Base-by-base conservation (phyloP, 371 early-diverging fungal genomes). In the Vavraia culicis region DNA sequence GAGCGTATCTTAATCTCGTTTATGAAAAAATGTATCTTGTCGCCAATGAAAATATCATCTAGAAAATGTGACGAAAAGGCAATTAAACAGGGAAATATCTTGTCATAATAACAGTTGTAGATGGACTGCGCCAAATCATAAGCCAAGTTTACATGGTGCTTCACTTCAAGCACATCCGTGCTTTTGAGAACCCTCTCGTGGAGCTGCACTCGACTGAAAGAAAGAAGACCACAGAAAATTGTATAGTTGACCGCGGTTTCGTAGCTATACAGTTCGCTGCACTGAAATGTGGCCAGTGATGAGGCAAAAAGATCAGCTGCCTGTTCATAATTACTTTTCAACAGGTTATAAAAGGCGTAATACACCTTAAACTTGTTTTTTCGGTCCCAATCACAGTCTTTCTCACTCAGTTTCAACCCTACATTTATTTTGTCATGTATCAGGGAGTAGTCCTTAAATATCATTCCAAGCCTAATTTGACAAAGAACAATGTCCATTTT, bases 301-400 rank as follows among this genome's bases (percentile, higher is more conserved):
- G 89, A 93, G 55, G 87, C 72, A 46, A 94, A 82, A 44, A 83
- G 73, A 39, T 75, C 65, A 8, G 84, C 78, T 0, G 89, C 86
- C 8, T 78, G 79, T 63, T 85, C 81, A 69, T 93, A 95, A 67
- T 93, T 80, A 43, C 91, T 80, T 55, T 80, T 78, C 14, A 85
- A 80, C 74, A 91, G 76, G 57, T 76, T 64, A 72, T 82, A 86
- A 16, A 89, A 72, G 44, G 87, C 91, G 61, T 90, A 82, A 62
- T 93, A 88, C 0, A 89, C 90, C 74, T 93, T 93, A 36, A 90
- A 77, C 49, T 91, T 78, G 72, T 98, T 98, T 54, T 89, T 79
- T 56, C 94, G 77, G 71, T 93, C 96, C 99, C 99, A 98, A 73
- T 95, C 99, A 19, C 93, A 89, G 32, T 89, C 90, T 68, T 83